Evolutionary conservation across 108 stramenopile genomes (phyloP), one percentile per base, ranked within the genome.

Genomic region (Poteriospumella lacustris): DNA sequence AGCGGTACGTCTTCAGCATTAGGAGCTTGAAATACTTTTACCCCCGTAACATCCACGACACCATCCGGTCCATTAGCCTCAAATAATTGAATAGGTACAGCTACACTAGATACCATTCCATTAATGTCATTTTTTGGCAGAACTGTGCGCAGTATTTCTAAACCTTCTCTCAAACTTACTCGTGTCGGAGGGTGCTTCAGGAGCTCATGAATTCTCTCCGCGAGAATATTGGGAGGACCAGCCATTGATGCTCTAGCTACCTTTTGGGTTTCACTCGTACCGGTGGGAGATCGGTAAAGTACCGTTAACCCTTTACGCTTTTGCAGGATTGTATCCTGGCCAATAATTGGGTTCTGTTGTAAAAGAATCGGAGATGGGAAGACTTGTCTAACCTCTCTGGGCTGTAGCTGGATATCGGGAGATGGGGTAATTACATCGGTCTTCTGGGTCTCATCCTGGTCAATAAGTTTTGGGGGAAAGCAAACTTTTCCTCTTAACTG

Each of bases 1-100:
- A 52, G 47, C 47, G 47, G 47, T 52, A 52, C 47, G 47, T 52
- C 47, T 52, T 52, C 47, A 52, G 47, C 47, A 52, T 52, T 52
- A 52, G 47, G 47, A 52, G 47, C 47, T 52, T 52, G 47, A 52
- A 52, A 52, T 52, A 52, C 47, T 52, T 52, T 52, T 52, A 52
- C 47, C 47, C 47, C 47, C 47, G 47, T 52, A 52, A 52, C 47
- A 52, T 52, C 47, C 47, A 52, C 47, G 47, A 52, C 47, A 52
- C 47, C 47, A 52, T 52, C 47, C 47, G 47, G 47, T 52, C 47
- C 47, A 52, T 52, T 52, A 52, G 47, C 47, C 47, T 52, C 47
- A 52, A 52, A 52, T 52, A 52, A 52, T 52, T 52, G 47, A 52
- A 52, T 52, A 52, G 47, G 47, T 52, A 52, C 47, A 52, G 47